Percentiles rank a stretch among this genome's conserved stretches.
Evolutionary conservation across 2,329 filamentous ascomycete species (phyloP).

Genomic region (Monosporascus sp.): DNA sequence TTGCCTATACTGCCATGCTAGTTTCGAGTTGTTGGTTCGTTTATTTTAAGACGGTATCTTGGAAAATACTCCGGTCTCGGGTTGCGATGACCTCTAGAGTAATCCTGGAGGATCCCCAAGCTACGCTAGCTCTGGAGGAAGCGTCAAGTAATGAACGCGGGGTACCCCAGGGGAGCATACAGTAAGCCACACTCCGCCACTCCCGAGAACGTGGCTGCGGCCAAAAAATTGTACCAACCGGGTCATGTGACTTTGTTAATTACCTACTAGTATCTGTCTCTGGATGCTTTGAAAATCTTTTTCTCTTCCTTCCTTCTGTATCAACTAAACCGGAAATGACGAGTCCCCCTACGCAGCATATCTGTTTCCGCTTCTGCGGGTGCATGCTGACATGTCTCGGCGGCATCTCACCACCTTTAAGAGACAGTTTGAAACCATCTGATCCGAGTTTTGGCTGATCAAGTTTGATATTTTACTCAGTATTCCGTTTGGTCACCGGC

Average conservation of each 20-base stretch:
- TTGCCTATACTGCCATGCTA: too few species aligned
- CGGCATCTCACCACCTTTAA: slow-evolving; percentile 58
- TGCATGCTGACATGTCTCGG: slow-evolving; percentile 61
- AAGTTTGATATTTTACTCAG: slow-evolving; percentile 11
- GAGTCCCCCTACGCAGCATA: slow-evolving; percentile 58
- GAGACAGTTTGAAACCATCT: slow-evolving; percentile 60
- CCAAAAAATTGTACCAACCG: not conserved
- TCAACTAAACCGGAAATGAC: slow-evolving; percentile 78
- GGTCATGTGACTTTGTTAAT: not conserved
- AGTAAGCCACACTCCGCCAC: too few species aligned
- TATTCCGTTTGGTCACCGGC: too few species aligned
- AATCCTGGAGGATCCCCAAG: too few species aligned
- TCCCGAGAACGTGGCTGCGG: too few species aligned
- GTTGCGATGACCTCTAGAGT: too few species aligned
- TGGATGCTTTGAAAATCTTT: not conserved
- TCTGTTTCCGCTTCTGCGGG: slow-evolving; percentile 48
- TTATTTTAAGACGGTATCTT: too few species aligned
- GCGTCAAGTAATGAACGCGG: too few species aligned
- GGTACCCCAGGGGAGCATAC: too few species aligned
- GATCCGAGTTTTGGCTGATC: slow-evolving; percentile 40
- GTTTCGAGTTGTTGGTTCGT: too few species aligned
- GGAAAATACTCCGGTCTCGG: too few species aligned
- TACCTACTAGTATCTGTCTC: not conserved
- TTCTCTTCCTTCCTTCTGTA: slow-evolving; percentile 40
- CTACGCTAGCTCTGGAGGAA: too few species aligned